These are phyloP conservation scores for Lodderomyces parapsilosis DNA, from an alignment of 1,139 yeast genomes.

Conservation along the genomic window DNA sequence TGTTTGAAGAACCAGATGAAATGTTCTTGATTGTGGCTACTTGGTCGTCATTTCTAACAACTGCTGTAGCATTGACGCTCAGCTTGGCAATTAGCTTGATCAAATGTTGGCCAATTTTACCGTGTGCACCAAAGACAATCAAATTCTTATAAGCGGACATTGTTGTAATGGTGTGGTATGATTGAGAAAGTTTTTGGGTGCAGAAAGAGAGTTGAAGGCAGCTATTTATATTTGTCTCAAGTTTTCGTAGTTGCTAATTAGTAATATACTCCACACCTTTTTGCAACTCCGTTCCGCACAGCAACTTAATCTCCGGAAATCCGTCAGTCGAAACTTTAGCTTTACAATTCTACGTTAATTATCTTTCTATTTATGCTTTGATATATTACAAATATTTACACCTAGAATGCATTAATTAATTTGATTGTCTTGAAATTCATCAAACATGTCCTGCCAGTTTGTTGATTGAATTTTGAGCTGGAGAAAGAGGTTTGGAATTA, in stretches of 20 bases:
- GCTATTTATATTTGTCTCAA: not conserved
- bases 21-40: conserved; percentile 28
- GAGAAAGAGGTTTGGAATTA: conserved; percentile 4
- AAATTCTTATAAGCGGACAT: conserved; percentile 4
- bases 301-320: too few relatives aligned
- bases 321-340: too few relatives aligned
- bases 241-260: not conserved
- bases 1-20: conserved; percentile 29
- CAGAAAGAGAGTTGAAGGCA: too few relatives aligned
- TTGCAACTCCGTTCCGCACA: not conserved
- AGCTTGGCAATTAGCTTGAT: conserved; percentile 23
- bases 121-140: conserved; percentile 60
- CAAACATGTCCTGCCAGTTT: conserved; percentile 1
- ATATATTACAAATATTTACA: conserved; percentile 5
- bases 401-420: not conserved
- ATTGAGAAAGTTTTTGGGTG: too few relatives aligned
- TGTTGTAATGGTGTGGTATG: too few relatives aligned
- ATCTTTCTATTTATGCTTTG: not conserved
- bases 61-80: conserved; percentile 43
- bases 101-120: conserved; percentile 51
- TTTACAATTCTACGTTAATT: not conserved
- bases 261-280: not conserved
- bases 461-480: conserved; percentile 7
- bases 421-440: conserved; percentile 2
- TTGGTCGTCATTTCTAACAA: conserved; percentile 51